phyloP scores from a whole-genome alignment of 2,329 filamentous ascomycete species.

The Aureobasidium lini region DNA sequence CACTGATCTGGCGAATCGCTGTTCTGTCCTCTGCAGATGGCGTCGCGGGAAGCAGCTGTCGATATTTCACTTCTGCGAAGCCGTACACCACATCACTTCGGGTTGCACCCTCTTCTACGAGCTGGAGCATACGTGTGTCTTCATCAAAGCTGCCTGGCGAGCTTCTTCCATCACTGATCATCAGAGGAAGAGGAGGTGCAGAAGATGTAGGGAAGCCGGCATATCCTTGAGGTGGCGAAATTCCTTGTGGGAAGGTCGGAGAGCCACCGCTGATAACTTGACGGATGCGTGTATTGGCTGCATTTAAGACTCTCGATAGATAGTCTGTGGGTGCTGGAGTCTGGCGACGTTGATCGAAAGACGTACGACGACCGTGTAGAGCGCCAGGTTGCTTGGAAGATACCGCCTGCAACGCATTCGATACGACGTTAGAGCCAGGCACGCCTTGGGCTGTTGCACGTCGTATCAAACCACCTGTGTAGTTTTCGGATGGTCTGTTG shows the following conservation, averaged over 20 bases:
- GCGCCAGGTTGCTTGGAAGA: slow-evolving; percentile 56
- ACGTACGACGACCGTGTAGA: slow-evolving; percentile 64
- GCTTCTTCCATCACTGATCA: slow-evolving; percentile 52
- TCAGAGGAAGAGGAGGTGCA: slow-evolving; percentile 60
- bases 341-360: slow-evolving; percentile 69
- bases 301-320: slow-evolving; percentile 89
- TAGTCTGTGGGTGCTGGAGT: slow-evolving; percentile 72
- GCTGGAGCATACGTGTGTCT: slow-evolving; percentile 67
- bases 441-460: slow-evolving; percentile 71
- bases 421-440: slow-evolving; percentile 56
- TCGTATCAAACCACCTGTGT: slow-evolving; percentile 55
- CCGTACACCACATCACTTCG: slow-evolving; percentile 94
- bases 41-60: slow-evolving; percentile 83
- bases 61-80: slow-evolving; percentile 97
- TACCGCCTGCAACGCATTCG: slow-evolving; percentile 68
- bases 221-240: slow-evolving; percentile 68
- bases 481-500: slow-evolving; percentile 24
- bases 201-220: slow-evolving; percentile 82
- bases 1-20: slow-evolving; percentile 49
- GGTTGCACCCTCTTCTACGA: slow-evolving; percentile 85
- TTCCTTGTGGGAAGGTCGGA: slow-evolving; percentile 47
- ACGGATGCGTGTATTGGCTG: slow-evolving; percentile 66
- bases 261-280: slow-evolving; percentile 53
- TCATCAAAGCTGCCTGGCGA: slow-evolving; percentile 61
- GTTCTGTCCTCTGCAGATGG: slow-evolving; percentile 69